These are phyloP conservation scores for Cyberlindnera bimundalis DNA, from an alignment of 805 yeast species.

Conservation along the genomic window DNA sequence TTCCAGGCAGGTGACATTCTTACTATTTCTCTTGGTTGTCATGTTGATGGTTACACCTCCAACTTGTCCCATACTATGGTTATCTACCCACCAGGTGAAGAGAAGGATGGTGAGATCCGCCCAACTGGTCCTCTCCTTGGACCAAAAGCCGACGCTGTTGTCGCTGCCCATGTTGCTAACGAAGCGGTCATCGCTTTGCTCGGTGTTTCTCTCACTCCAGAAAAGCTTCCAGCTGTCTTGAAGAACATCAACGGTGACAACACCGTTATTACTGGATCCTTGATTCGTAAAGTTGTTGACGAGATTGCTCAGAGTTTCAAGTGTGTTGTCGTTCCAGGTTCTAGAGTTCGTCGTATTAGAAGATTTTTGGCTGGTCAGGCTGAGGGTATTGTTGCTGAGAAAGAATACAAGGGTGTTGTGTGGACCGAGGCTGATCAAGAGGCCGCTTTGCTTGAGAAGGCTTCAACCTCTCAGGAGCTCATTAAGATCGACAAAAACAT, in stretches of 20 bases:
- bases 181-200: constrained; percentile 80
- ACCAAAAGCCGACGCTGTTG: constrained; percentile 79
- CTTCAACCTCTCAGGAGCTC: constrained; percentile 38
- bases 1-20: constrained; percentile 80
- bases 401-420: constrained; percentile 87
- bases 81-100: constrained; percentile 64
- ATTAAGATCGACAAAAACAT: constrained; percentile 37
- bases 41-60: constrained; percentile 93
- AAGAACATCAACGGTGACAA: constrained; percentile 27
- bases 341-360: constrained; percentile 86
- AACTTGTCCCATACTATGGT: constrained; percentile 84
- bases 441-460: constrained; percentile 45
- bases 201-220: constrained; percentile 72
- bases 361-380: constrained; percentile 96
- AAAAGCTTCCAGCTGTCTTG: constrained; percentile 60
- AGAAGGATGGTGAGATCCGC: constrained; percentile 31
- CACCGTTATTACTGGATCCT: constrained; percentile 58
- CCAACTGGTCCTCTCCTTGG: constrained; percentile 84
- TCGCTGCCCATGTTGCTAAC: constrained; percentile 85
- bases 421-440: constrained; percentile 87
- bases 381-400: constrained; percentile 87
- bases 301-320: constrained; percentile 80
- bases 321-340: constrained; percentile 87
- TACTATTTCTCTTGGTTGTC: constrained; percentile 83
- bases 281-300: constrained; percentile 75